Evolutionary conservation across 2,329 filamentous ascomycete genomes (phyloP).

Genomic region (Aspergillus phoenicis): DNA sequence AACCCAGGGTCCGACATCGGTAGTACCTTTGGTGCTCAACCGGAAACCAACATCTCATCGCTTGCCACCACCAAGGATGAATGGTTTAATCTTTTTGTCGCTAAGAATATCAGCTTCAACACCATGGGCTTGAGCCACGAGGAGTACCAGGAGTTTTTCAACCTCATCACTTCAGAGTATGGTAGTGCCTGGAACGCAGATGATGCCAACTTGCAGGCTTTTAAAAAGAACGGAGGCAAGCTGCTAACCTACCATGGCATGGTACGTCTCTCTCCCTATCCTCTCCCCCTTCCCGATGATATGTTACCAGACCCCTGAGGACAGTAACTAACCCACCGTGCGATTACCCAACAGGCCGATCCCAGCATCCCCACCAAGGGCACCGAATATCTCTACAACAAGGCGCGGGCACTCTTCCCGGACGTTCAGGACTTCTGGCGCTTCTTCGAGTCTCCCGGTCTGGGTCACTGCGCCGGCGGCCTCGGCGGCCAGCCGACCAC

Average conservation of each 20-base stretch:
- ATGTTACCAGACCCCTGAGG: too few relatives aligned
- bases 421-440: conserved; percentile 9
- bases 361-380: background rate
- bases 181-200: background rate
- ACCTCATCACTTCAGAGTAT: background rate
- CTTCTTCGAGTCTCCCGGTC: conserved; percentile 11
- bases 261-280: background rate
- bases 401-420: background rate
- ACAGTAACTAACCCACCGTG: background rate
- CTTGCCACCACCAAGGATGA: background rate
- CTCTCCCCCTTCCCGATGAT: background rate
- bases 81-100: conserved; percentile 15
- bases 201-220: background rate
- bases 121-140: background rate
- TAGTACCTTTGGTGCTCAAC: conserved; percentile 3
- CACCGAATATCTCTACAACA: background rate
- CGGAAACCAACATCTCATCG: background rate
- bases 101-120: conserved; percentile 8
- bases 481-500: conserved; percentile 15
- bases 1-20: conserved; percentile 12
- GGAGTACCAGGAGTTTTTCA: conserved; percentile 5
- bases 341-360: background rate
- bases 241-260: background rate
- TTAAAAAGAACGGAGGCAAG: background rate
- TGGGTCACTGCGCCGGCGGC: conserved; percentile 13